Conservation (phyloP, 495 filamentous ascomycete species). For the Tuber aestivum region DNA sequence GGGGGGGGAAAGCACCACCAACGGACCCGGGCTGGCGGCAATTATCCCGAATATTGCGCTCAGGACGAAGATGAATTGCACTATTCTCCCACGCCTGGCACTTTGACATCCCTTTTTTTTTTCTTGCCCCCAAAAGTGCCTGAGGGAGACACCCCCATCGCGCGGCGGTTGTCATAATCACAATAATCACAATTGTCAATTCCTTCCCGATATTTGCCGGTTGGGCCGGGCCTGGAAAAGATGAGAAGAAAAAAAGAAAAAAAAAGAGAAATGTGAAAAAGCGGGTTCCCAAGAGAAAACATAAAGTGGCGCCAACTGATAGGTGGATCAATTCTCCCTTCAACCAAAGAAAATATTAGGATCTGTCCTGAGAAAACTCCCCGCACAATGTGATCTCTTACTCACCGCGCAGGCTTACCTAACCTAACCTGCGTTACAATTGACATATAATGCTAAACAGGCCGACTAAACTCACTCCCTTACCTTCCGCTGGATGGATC, state of each 20-base stretch:
- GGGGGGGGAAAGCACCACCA: background rate
- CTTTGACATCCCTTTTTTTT: background rate
- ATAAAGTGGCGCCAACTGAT: conserved; percentile 1
- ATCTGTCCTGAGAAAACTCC: background rate
- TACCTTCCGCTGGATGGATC: background rate
- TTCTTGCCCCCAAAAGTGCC: background rate
- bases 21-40: background rate
- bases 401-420: background rate
- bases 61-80: background rate
- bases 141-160: background rate
- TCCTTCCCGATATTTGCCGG: background rate
- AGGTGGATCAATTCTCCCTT: background rate
- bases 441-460: background rate
- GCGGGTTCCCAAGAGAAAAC: background rate
- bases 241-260: background rate
- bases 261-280: background rate
- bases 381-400: background rate
- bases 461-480: background rate
- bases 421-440: background rate
- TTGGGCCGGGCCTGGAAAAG: background rate
- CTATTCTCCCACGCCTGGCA: background rate
- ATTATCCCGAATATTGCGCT: background rate
- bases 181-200: background rate
- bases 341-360: background rate
- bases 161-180: background rate